Evolutionary conservation across 73 alveolate species (phyloP).

Genomic region (Breviolum minutum): DNA sequence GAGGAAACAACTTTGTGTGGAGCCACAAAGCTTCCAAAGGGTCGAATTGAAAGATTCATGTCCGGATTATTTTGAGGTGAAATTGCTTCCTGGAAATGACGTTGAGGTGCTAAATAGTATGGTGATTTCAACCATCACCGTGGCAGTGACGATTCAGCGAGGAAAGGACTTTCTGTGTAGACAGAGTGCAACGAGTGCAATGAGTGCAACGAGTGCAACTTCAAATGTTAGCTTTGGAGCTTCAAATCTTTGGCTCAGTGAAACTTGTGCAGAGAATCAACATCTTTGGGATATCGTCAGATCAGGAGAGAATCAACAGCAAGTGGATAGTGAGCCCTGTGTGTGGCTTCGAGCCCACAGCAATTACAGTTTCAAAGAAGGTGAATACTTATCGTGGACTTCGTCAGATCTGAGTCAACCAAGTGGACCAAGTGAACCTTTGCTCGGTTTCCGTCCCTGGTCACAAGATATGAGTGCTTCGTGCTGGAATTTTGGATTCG

Average conservation of each 20-base stretch:
- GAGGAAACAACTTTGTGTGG: constrained; percentile 13
- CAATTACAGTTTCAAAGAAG: neutral
- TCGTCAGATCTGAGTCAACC: neutral
- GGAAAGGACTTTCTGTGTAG: constrained; percentile 10
- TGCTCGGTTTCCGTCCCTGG: neutral
- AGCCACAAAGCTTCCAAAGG: neutral
- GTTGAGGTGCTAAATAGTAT: too few relatives aligned
- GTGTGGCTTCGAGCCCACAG: neutral
- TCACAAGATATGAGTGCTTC: neutral
- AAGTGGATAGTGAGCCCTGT: constrained; percentile 58
- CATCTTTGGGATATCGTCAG: constrained; percentile 31
- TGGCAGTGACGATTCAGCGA: constrained; percentile 1
- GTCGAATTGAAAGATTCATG: neutral
- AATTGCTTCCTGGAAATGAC: neutral
- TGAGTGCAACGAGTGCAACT: too few relatives aligned
- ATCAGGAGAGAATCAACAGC: constrained; percentile 34
- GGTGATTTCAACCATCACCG: neutral
- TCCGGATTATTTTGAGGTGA: constrained; percentile 11
- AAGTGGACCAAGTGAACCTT: neutral
- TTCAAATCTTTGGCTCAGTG: neutral
- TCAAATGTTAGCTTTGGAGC: neutral
- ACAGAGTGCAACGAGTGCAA: neutral
- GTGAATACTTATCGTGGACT: neutral
- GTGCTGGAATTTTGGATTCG: constrained; percentile 45
- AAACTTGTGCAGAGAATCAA: neutral